Conservation (phyloP, 1,139 yeast genomes). For the Magnusiomyces fungicola region DNA sequence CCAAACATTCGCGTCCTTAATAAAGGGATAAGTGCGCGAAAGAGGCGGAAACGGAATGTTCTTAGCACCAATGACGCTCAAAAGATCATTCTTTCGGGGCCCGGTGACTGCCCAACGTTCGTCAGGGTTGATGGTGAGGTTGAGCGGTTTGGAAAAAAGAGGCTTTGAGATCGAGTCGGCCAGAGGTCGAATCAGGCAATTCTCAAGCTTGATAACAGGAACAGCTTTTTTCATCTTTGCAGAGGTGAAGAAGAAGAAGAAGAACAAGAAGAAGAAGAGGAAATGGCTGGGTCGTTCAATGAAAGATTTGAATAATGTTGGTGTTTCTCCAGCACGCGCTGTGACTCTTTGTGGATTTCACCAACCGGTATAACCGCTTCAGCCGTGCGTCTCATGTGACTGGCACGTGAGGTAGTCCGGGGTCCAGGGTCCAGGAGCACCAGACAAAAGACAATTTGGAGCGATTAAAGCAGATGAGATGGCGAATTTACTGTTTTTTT, state of each 20-base stretch:
- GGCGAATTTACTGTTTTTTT: no score
- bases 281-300: neutral
- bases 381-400: neutral
- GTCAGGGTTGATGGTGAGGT: slow-evolving; percentile 28
- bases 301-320: neutral
- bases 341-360: neutral
- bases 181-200: slow-evolving; percentile 22
- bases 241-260: neutral
- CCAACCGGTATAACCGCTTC: neutral
- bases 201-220: slow-evolving; percentile 19
- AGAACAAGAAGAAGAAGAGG: neutral
- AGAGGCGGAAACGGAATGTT: slow-evolving; percentile 47
- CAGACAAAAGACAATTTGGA: no score
- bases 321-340: no score
- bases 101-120: slow-evolving; percentile 51
- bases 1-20: slow-evolving; percentile 36
- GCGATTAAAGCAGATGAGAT: no score
- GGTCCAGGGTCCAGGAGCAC: no score
- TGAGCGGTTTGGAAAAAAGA: slow-evolving; percentile 25
- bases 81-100: slow-evolving; percentile 38
- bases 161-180: slow-evolving; percentile 16
- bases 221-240: neutral
- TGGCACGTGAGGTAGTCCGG: no score
- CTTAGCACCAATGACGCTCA: slow-evolving; percentile 40
- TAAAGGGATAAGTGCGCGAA: slow-evolving; percentile 50